phyloP scores from a whole-genome alignment of 495 filamentous ascomycete species.

The Oidiodendron maius region DNA sequence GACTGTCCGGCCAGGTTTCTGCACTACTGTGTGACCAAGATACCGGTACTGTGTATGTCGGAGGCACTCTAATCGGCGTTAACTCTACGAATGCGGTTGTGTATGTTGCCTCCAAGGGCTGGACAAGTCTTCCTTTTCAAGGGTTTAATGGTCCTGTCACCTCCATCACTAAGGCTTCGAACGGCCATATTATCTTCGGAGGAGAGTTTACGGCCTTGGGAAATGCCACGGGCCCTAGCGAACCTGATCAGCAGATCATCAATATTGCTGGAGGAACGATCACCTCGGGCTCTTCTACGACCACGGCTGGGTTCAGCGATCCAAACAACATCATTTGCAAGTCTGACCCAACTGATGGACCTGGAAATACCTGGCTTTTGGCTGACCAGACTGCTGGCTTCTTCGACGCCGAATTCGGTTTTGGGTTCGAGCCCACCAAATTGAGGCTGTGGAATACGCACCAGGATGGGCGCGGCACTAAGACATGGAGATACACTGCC shows the following conservation, averaged over 20 bases:
- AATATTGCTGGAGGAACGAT: slow-evolving; percentile 76
- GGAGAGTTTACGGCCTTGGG: slow-evolving; percentile 89
- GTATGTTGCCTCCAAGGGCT: slow-evolving; percentile 67
- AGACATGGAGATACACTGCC: slow-evolving; percentile 75
- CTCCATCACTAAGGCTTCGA: slow-evolving; percentile 71
- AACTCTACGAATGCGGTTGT: slow-evolving; percentile 86
- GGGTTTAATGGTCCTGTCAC: slow-evolving; percentile 93
- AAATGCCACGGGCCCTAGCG: slow-evolving; percentile 58
- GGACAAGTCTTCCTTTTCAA: slow-evolving; percentile 82
- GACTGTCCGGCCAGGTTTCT: slow-evolving; percentile 74
- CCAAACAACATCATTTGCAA: slow-evolving; percentile 85
- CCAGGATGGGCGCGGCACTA: slow-evolving; percentile 77
- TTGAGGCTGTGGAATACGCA: slow-evolving; percentile 87
- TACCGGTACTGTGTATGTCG: slow-evolving; percentile 83
- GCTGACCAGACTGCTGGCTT: slow-evolving; percentile 72
- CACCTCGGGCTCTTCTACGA: slow-evolving; percentile 54
- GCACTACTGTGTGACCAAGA: slow-evolving; percentile 77
- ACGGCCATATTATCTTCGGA: slow-evolving; percentile 85
- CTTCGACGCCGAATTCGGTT: slow-evolving; percentile 79
- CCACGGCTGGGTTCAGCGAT: slow-evolving; percentile 61
- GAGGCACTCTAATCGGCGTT: slow-evolving; percentile 72
- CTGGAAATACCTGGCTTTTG: slow-evolving; percentile 78
- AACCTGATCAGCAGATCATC: slow-evolving; percentile 65
- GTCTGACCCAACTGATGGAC: slow-evolving; percentile 52
- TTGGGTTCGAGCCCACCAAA: slow-evolving; percentile 78